Evolutionary conservation across 2,329 filamentous ascomycete species (phyloP), one percentile per base, ranked within the genome.

Genomic region (Rhexocercosporidium sp.): DNA sequence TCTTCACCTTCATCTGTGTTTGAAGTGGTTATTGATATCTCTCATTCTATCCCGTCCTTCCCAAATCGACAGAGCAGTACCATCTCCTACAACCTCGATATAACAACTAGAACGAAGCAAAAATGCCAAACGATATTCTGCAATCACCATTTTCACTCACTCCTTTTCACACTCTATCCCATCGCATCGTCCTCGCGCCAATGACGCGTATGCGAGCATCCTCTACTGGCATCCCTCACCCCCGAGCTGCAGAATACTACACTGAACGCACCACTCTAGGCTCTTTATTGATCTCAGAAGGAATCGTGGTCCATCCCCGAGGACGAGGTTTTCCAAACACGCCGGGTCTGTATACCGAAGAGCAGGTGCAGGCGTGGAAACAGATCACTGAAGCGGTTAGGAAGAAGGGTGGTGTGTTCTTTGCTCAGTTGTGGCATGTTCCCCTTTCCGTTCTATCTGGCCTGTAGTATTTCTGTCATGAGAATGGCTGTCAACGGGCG

Each of bases 351-450:
- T 89, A 82, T 74, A 84, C 75, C 27, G 77, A 82, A 0, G 82
- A 80, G 12, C 87, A 90, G 67, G 81, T 90, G 54, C 82, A 80
- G 1, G 84, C 81, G 0, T 92, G 90, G 90, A 86, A 83, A 69
- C 78, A 82, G 16, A 79, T 92, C 53, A 88, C 85, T 1, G 83
- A 87, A 34, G 85, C 84, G 1, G 87, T 92, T 0, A 90, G 92
- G 75, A 79, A 79, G 27, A 89, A 88, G 71, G 85, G 85, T 3
- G 84, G 81, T 34, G 86, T 82, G 74, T 87, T 91, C 59, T 90
- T 82, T 77, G 75, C 82, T 1, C 90, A 92, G 74, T 79, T 92
- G 0, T 90, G 86, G 81, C 83, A 82, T 0, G 79, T 88, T 9
- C 34, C 4, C 12, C 34, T 11, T 37, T 11, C 12, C 12, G 12